phyloP scores from a whole-genome alignment of 2,329 filamentous ascomycete species.

The Colletotrichum liaoningense region DNA sequence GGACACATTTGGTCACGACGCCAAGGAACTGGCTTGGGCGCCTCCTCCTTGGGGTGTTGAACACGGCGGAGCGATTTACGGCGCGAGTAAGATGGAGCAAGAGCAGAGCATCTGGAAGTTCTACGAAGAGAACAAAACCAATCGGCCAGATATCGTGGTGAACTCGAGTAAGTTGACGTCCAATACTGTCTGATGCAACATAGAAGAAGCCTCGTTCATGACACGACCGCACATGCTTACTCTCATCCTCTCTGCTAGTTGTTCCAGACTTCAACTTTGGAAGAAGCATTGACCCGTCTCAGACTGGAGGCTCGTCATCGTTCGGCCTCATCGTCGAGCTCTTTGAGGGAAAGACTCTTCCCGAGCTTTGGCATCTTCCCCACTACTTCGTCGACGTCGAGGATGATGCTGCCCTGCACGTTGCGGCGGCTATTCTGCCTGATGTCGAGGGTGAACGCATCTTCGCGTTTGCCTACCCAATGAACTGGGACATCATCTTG shows the following conservation, averaged over 20 bases:
- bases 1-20: slow-evolving; percentile 1
- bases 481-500: slow-evolving; percentile 58
- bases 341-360: slow-evolving; percentile 37
- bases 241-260: slow-evolving; percentile 38
- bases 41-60: slow-evolving; percentile 32
- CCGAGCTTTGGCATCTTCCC: slow-evolving; percentile 11
- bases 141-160: slow-evolving; percentile 19
- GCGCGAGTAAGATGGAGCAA: slow-evolving; percentile 50
- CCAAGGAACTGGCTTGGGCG: slow-evolving; percentile 15
- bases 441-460: slow-evolving; percentile 61
- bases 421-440: slow-evolving; percentile 60
- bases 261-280: slow-evolving; percentile 46
- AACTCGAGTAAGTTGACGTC: slow-evolving; percentile 22
- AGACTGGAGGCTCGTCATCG: slow-evolving; percentile 40
- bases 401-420: slow-evolving; percentile 63
- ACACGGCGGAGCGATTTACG: slow-evolving; percentile 45
- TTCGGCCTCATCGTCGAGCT: slow-evolving; percentile 36
- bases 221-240: slow-evolving; percentile 37
- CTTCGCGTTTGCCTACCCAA: slow-evolving; percentile 62
- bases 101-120: slow-evolving; percentile 54
- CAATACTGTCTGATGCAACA: neutral
- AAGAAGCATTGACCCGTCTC: slow-evolving; percentile 28
- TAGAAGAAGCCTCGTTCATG: neutral
- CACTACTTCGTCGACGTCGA: slow-evolving; percentile 58
- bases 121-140: slow-evolving; percentile 44